Conservation (phyloP, 108 stramenopile species). For the Pseudonitzschia multistriata region DNA sequence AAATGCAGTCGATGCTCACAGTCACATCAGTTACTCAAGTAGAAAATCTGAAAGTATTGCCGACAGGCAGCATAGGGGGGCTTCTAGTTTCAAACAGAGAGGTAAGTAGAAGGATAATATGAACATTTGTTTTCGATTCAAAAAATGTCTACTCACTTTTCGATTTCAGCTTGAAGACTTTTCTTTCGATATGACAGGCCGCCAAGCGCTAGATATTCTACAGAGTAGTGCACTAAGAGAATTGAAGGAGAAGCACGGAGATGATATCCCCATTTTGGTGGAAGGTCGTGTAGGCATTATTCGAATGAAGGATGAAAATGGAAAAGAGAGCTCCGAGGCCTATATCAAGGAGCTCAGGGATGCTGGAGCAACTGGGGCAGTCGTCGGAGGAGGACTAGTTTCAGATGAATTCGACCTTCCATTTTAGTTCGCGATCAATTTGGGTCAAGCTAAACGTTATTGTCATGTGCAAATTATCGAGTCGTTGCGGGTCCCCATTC, state of each 20-base stretch:
- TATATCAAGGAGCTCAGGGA: slow-evolving; percentile 64
- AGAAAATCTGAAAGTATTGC: slow-evolving; percentile 33
- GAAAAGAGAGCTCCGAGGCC: slow-evolving; percentile 5
- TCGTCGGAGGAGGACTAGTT: slow-evolving; percentile 71
- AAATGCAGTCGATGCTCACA: slow-evolving; percentile 59
- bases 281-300: slow-evolving; percentile 80
- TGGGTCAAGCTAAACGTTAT: not conserved
- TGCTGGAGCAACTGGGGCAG: slow-evolving; percentile 73
- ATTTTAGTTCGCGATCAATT: not conserved
- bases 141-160: not conserved
- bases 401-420: slow-evolving; percentile 20
- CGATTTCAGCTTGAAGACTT: slow-evolving; percentile 57
- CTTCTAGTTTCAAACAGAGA: slow-evolving; percentile 74
- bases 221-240: slow-evolving; percentile 56
- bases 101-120: not conserved
- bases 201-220: slow-evolving; percentile 67
- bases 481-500: too few relatives aligned
- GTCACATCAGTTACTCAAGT: slow-evolving; percentile 75
- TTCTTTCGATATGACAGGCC: slow-evolving; percentile 65
- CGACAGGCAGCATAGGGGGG: slow-evolving; percentile 50
- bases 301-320: slow-evolving; percentile 25
- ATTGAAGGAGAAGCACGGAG: slow-evolving; percentile 54
- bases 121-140: not conserved
- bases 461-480: too few relatives aligned
- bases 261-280: slow-evolving; percentile 57